phyloP scores from a whole-genome alignment of 2,329 filamentous ascomycete species.

The Colletotrichum brevisporum region DNA sequence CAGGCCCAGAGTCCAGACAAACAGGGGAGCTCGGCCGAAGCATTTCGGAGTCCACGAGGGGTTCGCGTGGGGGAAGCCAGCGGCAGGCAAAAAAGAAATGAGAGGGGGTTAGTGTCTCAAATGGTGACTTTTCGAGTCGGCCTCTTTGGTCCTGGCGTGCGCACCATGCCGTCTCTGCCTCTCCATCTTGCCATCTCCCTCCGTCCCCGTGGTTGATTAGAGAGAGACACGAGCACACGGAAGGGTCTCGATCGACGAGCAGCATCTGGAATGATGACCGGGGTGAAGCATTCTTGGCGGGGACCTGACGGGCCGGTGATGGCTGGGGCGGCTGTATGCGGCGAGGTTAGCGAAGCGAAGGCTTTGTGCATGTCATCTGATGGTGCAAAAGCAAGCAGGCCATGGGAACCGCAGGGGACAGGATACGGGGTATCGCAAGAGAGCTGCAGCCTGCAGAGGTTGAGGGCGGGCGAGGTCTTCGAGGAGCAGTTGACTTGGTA shows the following conservation, averaged over 20 bases:
- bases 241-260: conserved; percentile 34
- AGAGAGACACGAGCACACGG: conserved; percentile 25
- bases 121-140: not conserved
- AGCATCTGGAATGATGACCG: conserved; percentile 32
- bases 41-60: conserved; percentile 24
- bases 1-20: not conserved
- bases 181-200: not conserved
- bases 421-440: conserved; percentile 4
- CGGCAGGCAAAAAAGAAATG: conserved; percentile 27
- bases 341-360: conserved; percentile 18
- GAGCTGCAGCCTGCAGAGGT: conserved; percentile 4
- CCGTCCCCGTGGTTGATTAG: conserved; percentile 1
- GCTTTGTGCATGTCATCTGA: not conserved
- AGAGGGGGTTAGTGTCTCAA: conserved; percentile 28
- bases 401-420: not conserved
- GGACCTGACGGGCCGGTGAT: conserved; percentile 3
- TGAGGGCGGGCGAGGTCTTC: not conserved
- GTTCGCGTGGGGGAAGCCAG: conserved; percentile 20
- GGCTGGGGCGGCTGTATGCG: conserved; percentile 22
- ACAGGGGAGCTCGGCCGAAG: conserved; percentile 5
- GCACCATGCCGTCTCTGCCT: not conserved
- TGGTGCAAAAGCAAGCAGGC: conserved; percentile 20
- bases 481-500: conserved; percentile 1
- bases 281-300: conserved; percentile 1
- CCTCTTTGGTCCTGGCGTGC: conserved; percentile 4